Base-by-base conservation (phyloP, 257 asterid genomes). In the Cynanchum wilfordii region DNA sequence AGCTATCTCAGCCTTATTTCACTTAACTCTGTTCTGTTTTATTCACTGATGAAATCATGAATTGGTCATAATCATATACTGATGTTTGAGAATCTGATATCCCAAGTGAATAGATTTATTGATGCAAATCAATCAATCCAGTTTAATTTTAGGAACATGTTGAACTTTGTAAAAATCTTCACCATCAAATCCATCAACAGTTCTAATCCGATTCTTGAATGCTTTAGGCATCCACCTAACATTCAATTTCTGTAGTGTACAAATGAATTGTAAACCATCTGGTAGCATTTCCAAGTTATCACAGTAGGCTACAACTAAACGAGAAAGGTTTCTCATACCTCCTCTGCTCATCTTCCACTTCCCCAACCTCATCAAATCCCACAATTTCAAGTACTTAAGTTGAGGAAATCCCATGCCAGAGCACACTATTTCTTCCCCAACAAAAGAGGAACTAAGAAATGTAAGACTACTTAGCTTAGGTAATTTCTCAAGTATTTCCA, bases 401-500 rank as follows among this genome's bases (percentile, higher is more conserved):
- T 64, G 66, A 13, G 88, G 88, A 73, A 84, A 84, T 38, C 88
- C 86, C n/a, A 55, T 47, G 5, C 27, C 69, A 59, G 67, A 82
- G 57, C 86, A 82, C 10, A 59, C 69, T 81, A 84, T 82, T 24
- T 76, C 50, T 71, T 82, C 71, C 33, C 86, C 86, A 8, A 78
- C 17, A 54, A 75, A 84, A 38, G 88, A 36, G 25, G 76, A 44
- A 54, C 74, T 78, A 7, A 71, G 70, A 51, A 84, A 50, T 17
- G 79, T 71, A 13, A 84, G 74, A 71, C 84, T 80, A 64, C 85
- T 76, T 64, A 84, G 74, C 74, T 71, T 82, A 0, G 82, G 82
- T 1, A 84, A 83, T 58, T 70, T 84, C 76, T 84, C 85, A 13
- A 84, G 78, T 4, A 66, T 82, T 51, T 72, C 77, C 86, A 84